Base-by-base conservation (phyloP, 1,139 yeast species). In the Saccharomycopsis hybrid region DNA sequence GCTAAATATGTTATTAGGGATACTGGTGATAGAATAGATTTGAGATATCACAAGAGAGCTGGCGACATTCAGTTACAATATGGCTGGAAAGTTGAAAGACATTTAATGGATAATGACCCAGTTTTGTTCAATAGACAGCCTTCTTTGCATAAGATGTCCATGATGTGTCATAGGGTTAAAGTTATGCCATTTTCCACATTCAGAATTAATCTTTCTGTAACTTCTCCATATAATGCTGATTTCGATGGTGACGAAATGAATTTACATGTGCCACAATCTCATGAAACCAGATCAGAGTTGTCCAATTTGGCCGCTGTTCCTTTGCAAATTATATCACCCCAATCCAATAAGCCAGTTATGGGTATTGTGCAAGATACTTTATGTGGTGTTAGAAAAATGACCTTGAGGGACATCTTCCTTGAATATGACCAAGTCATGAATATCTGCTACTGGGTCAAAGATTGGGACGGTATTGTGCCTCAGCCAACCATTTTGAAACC, bases 181-280 rank as follows among this genome's bases (percentile, higher is more conserved):
- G 98, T 92, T 48, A 90, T 94, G 96, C 99, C 99, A 11, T 94
- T 90, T 65, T 90, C 97, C 3, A 92, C 99, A 0, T 94, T 94
- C 74, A 82, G 99, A 71, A 75, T 94, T 71, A 94, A 92, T 65
- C 74, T 94, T 65, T 92, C 97, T 13, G 98, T 92, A 47, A 92
- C 98, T 0, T 88, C 97, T 13, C 99, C 99, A 29, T 94, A 94
- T 70, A 94, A 94, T 71, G 99, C 99, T 47, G 99, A 94, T 85
- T 94, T 94, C 76, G 99, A 94, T 73, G 99, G 99, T 75, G 99
- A 94, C 69, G 98, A 94, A 72, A 94, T 94, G 99, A 94, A 94
- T 70, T 84, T 94, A 71, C 99, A 94, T 65, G 99, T 94, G 58
- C 99, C 99, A 4, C 99, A 94, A 67, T 87, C 96, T 5, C 97